phyloP scores from a whole-genome alignment of 1,139 yeast genomes.

The Suhomyces yuchorum region DNA sequence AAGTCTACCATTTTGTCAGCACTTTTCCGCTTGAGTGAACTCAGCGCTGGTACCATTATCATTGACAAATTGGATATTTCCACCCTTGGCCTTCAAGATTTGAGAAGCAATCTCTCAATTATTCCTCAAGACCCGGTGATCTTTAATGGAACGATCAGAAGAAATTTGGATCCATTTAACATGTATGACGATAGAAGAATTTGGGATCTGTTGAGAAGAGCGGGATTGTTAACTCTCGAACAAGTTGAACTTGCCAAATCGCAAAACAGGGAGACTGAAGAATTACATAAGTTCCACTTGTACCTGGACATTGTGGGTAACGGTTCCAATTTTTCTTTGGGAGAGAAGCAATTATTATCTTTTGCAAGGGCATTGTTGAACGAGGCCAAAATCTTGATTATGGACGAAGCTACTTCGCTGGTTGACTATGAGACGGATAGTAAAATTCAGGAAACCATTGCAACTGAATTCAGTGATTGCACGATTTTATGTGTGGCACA shows the following conservation, averaged over 20 bases:
- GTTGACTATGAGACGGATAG: conserved; percentile 77
- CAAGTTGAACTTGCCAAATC: conserved; percentile 29
- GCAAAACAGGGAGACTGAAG: conserved; percentile 13
- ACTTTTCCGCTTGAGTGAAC: conserved; percentile 62
- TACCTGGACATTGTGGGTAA: conserved; percentile 67
- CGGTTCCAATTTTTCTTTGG: conserved; percentile 72
- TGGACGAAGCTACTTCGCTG: conserved; percentile 81
- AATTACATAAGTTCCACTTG: conserved; percentile 36
- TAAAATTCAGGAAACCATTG: conserved; percentile 63
- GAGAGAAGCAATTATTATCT: conserved; percentile 73
- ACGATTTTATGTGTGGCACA: conserved; percentile 79
- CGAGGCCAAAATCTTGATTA: conserved; percentile 59
- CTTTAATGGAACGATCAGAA: conserved; percentile 65
- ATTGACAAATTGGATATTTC: conserved; percentile 66
- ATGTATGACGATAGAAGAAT: conserved; percentile 52
- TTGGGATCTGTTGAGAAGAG: conserved; percentile 54
- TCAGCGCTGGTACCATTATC: conserved; percentile 50
- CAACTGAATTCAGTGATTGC: conserved; percentile 57
- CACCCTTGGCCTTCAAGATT: conserved; percentile 54
- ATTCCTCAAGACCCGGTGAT: conserved; percentile 79
- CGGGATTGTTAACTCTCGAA: conserved; percentile 56
- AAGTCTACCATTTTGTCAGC: conserved; percentile 70
- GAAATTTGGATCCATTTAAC: conserved; percentile 68
- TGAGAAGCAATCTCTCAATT: conserved; percentile 61
- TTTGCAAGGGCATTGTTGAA: conserved; percentile 77